Evolutionary conservation across 2,329 filamentous ascomycete genomes (phyloP).

Genomic region (Xylaria hypoxylon): DNA sequence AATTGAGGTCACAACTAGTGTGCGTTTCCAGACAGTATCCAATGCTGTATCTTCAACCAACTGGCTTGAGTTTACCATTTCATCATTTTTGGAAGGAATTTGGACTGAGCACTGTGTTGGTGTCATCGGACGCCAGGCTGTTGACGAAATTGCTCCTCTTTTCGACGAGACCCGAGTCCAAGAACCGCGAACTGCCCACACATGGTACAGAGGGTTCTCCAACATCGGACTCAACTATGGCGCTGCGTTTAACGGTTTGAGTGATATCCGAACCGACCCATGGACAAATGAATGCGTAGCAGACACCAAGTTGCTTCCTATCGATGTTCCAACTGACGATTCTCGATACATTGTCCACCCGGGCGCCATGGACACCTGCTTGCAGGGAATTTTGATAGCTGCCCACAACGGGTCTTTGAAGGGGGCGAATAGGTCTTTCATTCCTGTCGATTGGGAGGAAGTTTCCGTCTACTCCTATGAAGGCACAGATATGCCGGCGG

Average conservation of each 20-base stretch:
- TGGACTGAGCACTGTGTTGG: slow-evolving; percentile 37
- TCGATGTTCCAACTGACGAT: slow-evolving; percentile 22
- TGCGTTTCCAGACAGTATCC: slow-evolving; percentile 30
- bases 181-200: slow-evolving; percentile 32
- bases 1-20: slow-evolving; percentile 36
- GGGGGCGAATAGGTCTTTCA: slow-evolving; percentile 29
- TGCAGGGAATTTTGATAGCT: slow-evolving; percentile 26
- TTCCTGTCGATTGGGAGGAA: slow-evolving; percentile 31
- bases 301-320: slow-evolving; percentile 28
- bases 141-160: slow-evolving; percentile 25
- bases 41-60: slow-evolving; percentile 33
- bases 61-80: slow-evolving; percentile 35
- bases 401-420: slow-evolving; percentile 30
- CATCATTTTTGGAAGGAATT: slow-evolving; percentile 27
- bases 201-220: slow-evolving; percentile 36
- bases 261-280: slow-evolving; percentile 22
- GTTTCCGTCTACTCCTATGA: slow-evolving; percentile 33
- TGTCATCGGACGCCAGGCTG: slow-evolving; percentile 28
- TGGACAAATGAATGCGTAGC: slow-evolving; percentile 27
- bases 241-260: slow-evolving; percentile 32
- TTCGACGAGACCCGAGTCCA: slow-evolving; percentile 28
- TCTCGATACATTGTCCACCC: slow-evolving; percentile 38
- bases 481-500: slow-evolving; percentile 27
- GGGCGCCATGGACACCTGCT: slow-evolving; percentile 25
- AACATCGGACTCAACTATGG: slow-evolving; percentile 38